phyloP scores from a whole-genome alignment of 176 grass and related monocot genomes.

The Oryza brachyantha region DNA sequence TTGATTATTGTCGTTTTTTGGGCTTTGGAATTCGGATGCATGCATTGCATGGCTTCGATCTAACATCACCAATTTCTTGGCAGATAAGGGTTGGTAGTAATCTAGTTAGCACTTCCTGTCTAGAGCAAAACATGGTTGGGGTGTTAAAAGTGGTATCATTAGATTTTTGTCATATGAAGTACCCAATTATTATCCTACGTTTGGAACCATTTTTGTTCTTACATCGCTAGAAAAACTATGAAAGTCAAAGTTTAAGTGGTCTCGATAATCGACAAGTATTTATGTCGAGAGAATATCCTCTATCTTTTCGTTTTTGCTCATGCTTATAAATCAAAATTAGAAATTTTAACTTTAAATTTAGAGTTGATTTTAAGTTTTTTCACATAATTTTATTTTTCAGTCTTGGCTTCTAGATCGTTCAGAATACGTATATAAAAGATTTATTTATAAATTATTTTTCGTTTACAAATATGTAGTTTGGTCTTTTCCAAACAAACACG shows the following conservation, averaged over 20 bases:
- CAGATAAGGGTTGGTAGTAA: not conserved
- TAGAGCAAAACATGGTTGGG: not conserved
- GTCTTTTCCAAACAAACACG: too few relatives aligned
- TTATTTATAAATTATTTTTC: too few relatives aligned
- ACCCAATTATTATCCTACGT: not conserved
- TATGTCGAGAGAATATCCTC: too few relatives aligned
- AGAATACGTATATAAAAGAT: too few relatives aligned
- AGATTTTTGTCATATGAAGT: not conserved
- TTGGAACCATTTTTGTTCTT: not conserved
- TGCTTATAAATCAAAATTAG: too few relatives aligned
- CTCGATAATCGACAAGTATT: not conserved
- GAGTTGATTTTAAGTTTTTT: too few relatives aligned
- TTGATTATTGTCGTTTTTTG: not conserved
- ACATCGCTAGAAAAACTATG: too few relatives aligned
- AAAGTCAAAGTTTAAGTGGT: not conserved
- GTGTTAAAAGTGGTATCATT: not conserved
- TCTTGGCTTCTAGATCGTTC: too few relatives aligned
- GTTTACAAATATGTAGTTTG: too few relatives aligned
- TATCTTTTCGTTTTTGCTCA: too few relatives aligned
- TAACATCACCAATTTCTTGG: not conserved
- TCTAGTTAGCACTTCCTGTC: not conserved
- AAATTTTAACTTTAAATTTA: too few relatives aligned
- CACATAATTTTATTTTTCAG: too few relatives aligned
- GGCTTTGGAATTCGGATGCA: not conserved
- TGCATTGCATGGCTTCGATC: conserved; percentile 11